A percentile compares a stretch with the other conserved stretches of the same genome.
phyloP scores from a whole-genome alignment of 1,284 basidiomycete species.

The Trichosporon coremiiforme region DNA sequence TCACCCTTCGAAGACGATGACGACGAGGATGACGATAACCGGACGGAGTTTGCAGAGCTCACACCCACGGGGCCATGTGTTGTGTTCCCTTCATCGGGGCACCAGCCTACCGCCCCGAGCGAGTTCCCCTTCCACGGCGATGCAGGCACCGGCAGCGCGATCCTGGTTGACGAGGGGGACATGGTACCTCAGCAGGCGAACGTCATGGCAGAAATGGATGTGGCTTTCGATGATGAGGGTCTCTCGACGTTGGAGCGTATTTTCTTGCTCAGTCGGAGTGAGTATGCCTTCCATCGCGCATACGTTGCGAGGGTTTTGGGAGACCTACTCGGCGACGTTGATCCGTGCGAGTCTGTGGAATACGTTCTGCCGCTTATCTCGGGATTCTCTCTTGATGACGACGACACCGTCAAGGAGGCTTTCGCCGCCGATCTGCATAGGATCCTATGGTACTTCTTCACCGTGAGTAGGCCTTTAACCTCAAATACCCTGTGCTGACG shows the following conservation, averaged over 20 bases:
- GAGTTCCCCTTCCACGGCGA: constrained; percentile 9
- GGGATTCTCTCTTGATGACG: constrained; percentile 83
- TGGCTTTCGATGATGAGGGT: constrained; percentile 63
- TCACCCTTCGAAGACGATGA: constrained; percentile 28
- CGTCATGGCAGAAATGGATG: constrained; percentile 42
- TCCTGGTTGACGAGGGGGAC: constrained; percentile 50
- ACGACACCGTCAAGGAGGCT: constrained; percentile 88
- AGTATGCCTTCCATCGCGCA: constrained; percentile 77
- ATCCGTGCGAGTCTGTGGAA: constrained; percentile 85
- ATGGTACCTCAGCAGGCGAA: constrained; percentile 38
- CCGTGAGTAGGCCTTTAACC: constrained; percentile 57
- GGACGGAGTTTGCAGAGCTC: background rate
- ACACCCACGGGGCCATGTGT: background rate
- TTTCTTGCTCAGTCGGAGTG: constrained; percentile 87
- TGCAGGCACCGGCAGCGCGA: background rate
- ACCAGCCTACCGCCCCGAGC: constrained; percentile 4
- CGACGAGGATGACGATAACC: constrained; percentile 15
- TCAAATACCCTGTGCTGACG: background rate
- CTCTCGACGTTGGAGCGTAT: constrained; percentile 87
- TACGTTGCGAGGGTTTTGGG: constrained; percentile 82
- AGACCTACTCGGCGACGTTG: constrained; percentile 70
- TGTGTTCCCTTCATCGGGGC: background rate
- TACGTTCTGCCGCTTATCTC: constrained; percentile 90
- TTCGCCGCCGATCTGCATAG: constrained; percentile 78
- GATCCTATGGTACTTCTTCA: constrained; percentile 94